Base-by-base conservation (phyloP, 2,329 filamentous ascomycete species). In the Cercospora citrullina region DNA sequence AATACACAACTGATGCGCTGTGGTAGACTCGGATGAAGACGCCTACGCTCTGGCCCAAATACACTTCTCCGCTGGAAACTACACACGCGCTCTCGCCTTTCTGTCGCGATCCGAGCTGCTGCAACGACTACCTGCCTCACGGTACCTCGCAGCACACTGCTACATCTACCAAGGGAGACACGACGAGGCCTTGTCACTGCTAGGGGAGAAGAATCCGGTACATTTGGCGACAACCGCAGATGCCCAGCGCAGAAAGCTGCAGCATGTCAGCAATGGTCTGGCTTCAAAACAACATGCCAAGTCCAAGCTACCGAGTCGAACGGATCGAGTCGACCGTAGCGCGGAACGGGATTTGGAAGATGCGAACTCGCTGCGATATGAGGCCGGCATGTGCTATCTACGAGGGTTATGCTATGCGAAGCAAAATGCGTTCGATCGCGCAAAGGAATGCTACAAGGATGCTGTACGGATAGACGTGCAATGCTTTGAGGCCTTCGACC, bases 41-140 rank as follows among this genome's bases (percentile, higher is more conserved):
- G 94, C 94, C 48, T 97, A 97, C 78, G 97, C 93, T 91, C 90
- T 99, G 53, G 95, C 95, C n/a, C 94, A 98, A 81, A 93, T 97
- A 42, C 94, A 99, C 81, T 99, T 98, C 81, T 91, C 90, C 62
- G 95, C 93, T 60, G 94, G 93, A 75, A 97, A 98, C 83, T 97
- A 96, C 80, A 95, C 91, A 8, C 91, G 95, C 75, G 94, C 95
- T 2, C 90, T 97, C 75, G 87, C 92, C 26, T 91, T 97, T 72
- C 88, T 99, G 69, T 88, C 90, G 31, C 90, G 92, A 75, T 90
- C 94, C 78, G 91, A 96, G 78, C 87, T 98, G 70, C 87, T 95
- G 74, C 82, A 87, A 55, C 89, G 91, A 74, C 97, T 91, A 75
- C 87, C 93, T 1, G 92, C 93, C 62, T 97, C 94, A 78, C 90